phyloP scores from a whole-genome alignment of 2,329 filamentous ascomycete genomes.

The Ceratocystis albifundus region DNA sequence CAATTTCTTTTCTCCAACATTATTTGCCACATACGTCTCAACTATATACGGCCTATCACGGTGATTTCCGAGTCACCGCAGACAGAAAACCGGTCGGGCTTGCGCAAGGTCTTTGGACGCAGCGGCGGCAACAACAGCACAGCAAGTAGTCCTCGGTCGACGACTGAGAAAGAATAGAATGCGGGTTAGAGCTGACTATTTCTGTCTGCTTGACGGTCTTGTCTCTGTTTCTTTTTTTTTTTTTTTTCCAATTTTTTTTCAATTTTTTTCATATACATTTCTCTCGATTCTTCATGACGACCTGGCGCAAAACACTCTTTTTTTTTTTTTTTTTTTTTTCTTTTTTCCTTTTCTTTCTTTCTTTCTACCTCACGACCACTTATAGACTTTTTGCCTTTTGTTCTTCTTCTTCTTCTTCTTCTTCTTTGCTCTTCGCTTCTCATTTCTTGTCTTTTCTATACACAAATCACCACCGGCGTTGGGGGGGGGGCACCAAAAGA shows the following conservation, averaged over 20 bases:
- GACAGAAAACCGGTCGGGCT: constrained; percentile 35
- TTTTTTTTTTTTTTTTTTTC: too few relatives aligned
- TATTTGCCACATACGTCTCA: constrained; percentile 73
- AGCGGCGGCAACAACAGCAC: constrained; percentile 24
- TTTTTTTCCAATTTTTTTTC: too few relatives aligned
- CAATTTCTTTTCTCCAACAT: constrained; percentile 90
- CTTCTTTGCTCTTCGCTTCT: constrained; percentile 13
- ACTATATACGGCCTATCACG: constrained; percentile 45
- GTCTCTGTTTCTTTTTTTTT: too few relatives aligned
- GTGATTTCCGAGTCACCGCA: constrained; percentile 31
- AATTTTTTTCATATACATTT: neutral
- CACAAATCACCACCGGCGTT: constrained; percentile 5
- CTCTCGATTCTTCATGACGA: constrained; percentile 23
- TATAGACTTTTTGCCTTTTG: constrained; percentile 26
- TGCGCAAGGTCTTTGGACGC: constrained; percentile 50
- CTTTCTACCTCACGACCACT: constrained; percentile 2
- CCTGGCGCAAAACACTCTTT: constrained; percentile 1
- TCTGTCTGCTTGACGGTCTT: constrained; percentile 24
- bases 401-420: constrained; percentile 25
- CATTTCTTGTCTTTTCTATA: constrained; percentile 11
- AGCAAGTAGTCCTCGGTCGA: constrained; percentile 42
- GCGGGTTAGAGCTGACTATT: constrained; percentile 37
- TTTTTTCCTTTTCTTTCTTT: neutral
- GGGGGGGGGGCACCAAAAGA: constrained; percentile 10
- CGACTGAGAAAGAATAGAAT: constrained; percentile 39